These are phyloP conservation scores for Claviceps cyperi DNA, from an alignment of 2,329 filamentous ascomycete genomes.

Conservation along the genomic window DNA sequence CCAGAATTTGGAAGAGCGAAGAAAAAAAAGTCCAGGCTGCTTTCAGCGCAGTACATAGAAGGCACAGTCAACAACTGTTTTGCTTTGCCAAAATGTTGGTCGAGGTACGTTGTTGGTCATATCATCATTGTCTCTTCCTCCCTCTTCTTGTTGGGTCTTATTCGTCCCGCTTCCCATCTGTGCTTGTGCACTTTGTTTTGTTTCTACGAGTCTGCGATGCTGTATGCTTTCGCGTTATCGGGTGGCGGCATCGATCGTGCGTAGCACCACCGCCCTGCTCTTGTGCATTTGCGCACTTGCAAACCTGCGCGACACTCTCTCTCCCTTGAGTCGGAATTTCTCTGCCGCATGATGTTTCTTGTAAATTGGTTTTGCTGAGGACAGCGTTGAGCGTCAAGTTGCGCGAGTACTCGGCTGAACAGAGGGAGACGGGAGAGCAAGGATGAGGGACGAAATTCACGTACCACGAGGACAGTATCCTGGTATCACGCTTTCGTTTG, in stretches of 20 bases:
- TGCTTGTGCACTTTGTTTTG: background rate
- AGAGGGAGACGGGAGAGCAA: background rate
- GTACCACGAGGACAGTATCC: background rate
- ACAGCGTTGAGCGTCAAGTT: background rate
- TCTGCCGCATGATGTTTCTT: background rate
- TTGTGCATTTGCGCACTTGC: conserved; percentile 1
- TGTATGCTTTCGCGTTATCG: background rate
- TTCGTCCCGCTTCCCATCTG: background rate
- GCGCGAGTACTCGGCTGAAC: background rate
- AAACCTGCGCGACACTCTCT: background rate
- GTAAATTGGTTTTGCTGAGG: background rate
- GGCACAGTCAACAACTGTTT: conserved; percentile 5
- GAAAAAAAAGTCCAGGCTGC: conserved; percentile 4
- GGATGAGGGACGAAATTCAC: background rate
- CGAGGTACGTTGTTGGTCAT: conserved; percentile 17
- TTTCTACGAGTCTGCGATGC: background rate
- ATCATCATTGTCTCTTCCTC: background rate
- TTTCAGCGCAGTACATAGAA: conserved; percentile 5
- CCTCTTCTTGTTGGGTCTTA: background rate
- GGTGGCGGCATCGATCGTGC: conserved; percentile 3
- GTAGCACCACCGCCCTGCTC: conserved; percentile 2
- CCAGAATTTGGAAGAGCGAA: background rate
- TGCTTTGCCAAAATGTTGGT: conserved; percentile 18
- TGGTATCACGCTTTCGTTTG: background rate
- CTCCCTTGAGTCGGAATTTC: background rate